phyloP scores from a whole-genome alignment of 1,139 yeast genomes.

The Kurtzmaniella natalensis region DNA sequence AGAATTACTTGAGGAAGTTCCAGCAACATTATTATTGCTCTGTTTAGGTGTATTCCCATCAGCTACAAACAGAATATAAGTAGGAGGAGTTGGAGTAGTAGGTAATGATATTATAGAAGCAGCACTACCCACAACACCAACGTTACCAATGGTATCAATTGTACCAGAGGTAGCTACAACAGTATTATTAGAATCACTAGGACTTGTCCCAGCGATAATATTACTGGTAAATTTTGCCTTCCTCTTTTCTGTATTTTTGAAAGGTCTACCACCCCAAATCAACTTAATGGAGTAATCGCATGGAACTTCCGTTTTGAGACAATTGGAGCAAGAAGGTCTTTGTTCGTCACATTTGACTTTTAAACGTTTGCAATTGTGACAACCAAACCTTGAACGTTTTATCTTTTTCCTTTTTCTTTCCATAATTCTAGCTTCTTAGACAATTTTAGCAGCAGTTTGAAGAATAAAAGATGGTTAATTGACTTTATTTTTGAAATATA shows the following conservation, averaged over 20 bases:
- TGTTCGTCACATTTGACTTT: conserved; percentile 73
- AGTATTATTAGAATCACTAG: no score
- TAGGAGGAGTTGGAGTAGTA: neutral
- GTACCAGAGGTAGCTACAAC: no score
- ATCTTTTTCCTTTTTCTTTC: conserved; percentile 1
- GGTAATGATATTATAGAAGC: no score
- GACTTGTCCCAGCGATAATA: no score
- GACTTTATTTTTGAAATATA: neutral
- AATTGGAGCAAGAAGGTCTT: conserved; percentile 61
- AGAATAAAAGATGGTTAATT: neutral
- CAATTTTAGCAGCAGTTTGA: no score
- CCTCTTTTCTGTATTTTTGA: conserved; percentile 35
- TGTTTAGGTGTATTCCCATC: neutral
- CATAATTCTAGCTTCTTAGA: no score
- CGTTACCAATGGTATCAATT: no score
- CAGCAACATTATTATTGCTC: no score
- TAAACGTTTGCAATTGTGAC: conserved; percentile 63
- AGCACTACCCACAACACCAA: no score
- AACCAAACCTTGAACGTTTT: conserved; percentile 42
- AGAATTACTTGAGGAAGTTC: no score
- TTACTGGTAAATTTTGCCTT: no score
- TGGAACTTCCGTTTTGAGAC: conserved; percentile 39
- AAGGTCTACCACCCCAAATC: conserved; percentile 79
- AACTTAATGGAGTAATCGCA: conserved; percentile 68
- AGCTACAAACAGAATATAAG: conserved; percentile 1